A percentile compares a stretch with the other conserved stretches of the same genome.
Evolutionary conservation across 2,329 filamentous ascomycete genomes (phyloP).

Genomic region (Trichoderma atroviride): DNA sequence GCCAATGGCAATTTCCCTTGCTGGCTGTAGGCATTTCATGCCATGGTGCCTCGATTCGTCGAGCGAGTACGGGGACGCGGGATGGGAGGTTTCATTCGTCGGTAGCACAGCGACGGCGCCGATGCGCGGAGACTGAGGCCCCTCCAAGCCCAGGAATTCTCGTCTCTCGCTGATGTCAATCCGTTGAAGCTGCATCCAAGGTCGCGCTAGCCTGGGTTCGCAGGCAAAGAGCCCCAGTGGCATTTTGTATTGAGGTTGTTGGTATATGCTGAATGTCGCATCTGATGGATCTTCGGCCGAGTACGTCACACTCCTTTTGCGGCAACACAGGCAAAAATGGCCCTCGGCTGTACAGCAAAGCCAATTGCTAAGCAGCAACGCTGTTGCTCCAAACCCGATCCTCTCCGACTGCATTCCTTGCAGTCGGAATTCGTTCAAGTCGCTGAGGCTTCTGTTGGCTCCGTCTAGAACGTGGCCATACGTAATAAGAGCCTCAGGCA

Average conservation of each 20-base stretch:
- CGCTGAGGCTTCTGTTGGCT: neutral
- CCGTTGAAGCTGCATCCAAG: conserved; percentile 9
- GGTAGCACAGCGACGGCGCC: conserved; percentile 9
- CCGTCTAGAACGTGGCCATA: conserved; percentile 24
- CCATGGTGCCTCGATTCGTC: neutral
- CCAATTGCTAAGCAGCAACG: neutral
- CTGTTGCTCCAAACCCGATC: neutral
- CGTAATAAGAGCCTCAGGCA: conserved; percentile 29
- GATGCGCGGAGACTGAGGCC: conserved; percentile 22
- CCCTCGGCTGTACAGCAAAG: conserved; percentile 1
- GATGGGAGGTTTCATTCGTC: conserved; percentile 18
- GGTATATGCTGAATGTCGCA: neutral
- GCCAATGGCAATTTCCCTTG: conserved; percentile 17
- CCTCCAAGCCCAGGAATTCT: neutral
- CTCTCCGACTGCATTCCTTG: neutral
- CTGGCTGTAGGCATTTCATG: neutral
- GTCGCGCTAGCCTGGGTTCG: conserved; percentile 21
- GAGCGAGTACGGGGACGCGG: conserved; percentile 17
- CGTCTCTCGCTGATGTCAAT: conserved; percentile 25
- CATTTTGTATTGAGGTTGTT: neutral
- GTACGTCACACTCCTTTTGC: conserved; percentile 6
- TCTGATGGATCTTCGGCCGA: conserved; percentile 6
- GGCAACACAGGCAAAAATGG: conserved; percentile 9
- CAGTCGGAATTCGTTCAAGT: neutral
- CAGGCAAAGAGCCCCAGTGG: neutral